Evolutionary conservation across 2,329 filamentous ascomycete genomes (phyloP).

Genomic region (Pseudogymnoascus sp.): DNA sequence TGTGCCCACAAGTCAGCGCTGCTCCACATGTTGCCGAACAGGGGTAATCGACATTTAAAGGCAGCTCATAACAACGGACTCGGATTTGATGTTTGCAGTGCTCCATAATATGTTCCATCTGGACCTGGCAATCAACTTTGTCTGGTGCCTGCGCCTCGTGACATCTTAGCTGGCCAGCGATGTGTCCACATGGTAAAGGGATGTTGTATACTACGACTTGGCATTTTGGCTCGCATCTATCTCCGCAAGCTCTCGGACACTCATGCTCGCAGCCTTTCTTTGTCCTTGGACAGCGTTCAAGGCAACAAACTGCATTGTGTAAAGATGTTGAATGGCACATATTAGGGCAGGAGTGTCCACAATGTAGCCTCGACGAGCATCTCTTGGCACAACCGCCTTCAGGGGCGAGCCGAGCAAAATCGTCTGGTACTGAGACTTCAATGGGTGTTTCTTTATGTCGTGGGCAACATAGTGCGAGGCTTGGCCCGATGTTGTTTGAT

Average conservation of each 20-base stretch:
- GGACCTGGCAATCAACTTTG: slow-evolving; percentile 41
- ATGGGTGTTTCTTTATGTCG: slow-evolving; percentile 50
- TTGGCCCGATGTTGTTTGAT: slow-evolving; percentile 40
- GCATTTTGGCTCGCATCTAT: slow-evolving; percentile 36
- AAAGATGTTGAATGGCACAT: slow-evolving; percentile 42
- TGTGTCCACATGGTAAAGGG: slow-evolving; percentile 38
- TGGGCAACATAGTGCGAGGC: slow-evolving; percentile 50
- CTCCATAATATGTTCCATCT: slow-evolving; percentile 42
- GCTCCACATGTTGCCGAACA: slow-evolving; percentile 44
- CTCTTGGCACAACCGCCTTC: slow-evolving; percentile 51
- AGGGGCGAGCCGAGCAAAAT: slow-evolving; percentile 37
- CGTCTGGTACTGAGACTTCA: slow-evolving; percentile 15
- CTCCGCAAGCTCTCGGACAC: slow-evolving; percentile 38
- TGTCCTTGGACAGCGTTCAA: slow-evolving; percentile 37
- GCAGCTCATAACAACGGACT: slow-evolving; percentile 46
- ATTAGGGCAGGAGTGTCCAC: slow-evolving; percentile 41
- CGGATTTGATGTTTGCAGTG: slow-evolving; percentile 48
- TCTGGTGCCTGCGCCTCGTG: slow-evolving; percentile 38
- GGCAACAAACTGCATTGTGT: slow-evolving; percentile 40
- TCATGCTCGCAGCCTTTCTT: slow-evolving; percentile 38
- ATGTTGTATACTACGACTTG: slow-evolving; percentile 26
- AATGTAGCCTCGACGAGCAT: slow-evolving; percentile 30
- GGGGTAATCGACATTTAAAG: slow-evolving; percentile 28
- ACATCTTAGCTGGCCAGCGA: slow-evolving; percentile 28
- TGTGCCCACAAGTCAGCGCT: slow-evolving; percentile 50